Evolutionary conservation across 2,329 filamentous ascomycete genomes (phyloP).

Genomic region (Trichoderma sp.): DNA sequence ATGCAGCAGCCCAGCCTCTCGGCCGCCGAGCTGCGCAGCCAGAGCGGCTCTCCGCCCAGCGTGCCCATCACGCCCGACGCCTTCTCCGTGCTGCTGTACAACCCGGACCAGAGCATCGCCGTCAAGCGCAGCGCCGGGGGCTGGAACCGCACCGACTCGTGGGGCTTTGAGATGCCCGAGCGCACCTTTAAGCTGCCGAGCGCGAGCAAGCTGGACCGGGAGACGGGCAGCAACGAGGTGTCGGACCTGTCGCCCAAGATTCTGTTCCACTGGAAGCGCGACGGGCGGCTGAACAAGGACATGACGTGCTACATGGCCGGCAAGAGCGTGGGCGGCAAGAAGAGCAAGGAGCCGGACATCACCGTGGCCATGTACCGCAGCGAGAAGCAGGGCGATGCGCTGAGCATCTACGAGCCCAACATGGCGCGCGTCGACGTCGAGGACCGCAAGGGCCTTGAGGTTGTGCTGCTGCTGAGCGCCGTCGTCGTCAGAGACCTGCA

Average conservation of each 20-base stretch:
- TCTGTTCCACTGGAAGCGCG: constrained; percentile 85
- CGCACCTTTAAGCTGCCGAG: constrained; percentile 82
- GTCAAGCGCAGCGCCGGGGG: constrained; percentile 72
- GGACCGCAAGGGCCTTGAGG: constrained; percentile 88
- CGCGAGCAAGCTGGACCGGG: constrained; percentile 73
- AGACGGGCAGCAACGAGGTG: constrained; percentile 48
- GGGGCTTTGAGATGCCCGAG: constrained; percentile 92
- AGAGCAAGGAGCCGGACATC: constrained; percentile 91
- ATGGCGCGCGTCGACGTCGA: constrained; percentile 87
- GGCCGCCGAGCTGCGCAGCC: constrained; percentile 74
- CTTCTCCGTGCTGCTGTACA: constrained; percentile 88
- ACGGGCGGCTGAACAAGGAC: constrained; percentile 82
- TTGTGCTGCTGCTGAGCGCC: constrained; percentile 68
- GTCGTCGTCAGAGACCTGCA: constrained; percentile 68
- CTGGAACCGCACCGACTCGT: constrained; percentile 78
- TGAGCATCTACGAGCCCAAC: constrained; percentile 94
- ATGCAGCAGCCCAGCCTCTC: constrained; percentile 84
- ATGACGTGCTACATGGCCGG: constrained; percentile 87
- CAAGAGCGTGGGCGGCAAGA: constrained; percentile 72
- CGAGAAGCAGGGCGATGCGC: constrained; percentile 60
- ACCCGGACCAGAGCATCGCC: constrained; percentile 80
- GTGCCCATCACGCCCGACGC: constrained; percentile 72
- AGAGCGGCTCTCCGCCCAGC: constrained; percentile 58
- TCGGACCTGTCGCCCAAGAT: constrained; percentile 68
- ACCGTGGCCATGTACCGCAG: constrained; percentile 84